These are phyloP conservation scores for Wallacemonas rigidus DNA, from an alignment of 208 protist genomes.

Conservation along the genomic window DNA sequence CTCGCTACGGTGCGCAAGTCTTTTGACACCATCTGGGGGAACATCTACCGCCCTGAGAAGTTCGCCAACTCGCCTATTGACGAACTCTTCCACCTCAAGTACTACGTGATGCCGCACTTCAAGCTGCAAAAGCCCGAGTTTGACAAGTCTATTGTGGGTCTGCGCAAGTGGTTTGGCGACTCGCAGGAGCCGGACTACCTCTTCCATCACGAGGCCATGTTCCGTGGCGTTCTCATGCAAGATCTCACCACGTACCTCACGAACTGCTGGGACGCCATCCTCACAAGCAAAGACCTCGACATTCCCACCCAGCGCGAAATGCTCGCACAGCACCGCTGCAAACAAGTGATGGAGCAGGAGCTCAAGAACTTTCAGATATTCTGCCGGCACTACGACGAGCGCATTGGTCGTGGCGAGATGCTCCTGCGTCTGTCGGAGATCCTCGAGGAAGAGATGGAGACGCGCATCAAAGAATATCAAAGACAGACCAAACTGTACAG, in stretches of 20 bases:
- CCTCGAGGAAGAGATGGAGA: conserved; percentile 64
- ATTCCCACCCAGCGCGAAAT: conserved; percentile 96
- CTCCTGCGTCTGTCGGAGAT: conserved; percentile 50
- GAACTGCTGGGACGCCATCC: conserved; percentile 93
- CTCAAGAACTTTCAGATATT: conserved; percentile 53
- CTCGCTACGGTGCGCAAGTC: conserved; percentile 83
- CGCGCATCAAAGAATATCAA: conserved; percentile 42
- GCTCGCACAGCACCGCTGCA: conserved; percentile 95
- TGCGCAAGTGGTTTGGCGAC: conserved; percentile 70
- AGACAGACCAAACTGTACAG: conserved; percentile 74
- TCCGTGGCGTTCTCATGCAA: conserved; percentile 81
- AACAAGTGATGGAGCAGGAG: conserved; percentile 75
- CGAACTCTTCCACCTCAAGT: conserved; percentile 69
- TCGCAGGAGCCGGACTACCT: conserved; percentile 49
- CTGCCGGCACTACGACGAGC: conserved; percentile 49
- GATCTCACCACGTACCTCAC: conserved; percentile 84
- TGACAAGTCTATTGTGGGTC: conserved; percentile 33
- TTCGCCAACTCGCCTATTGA: conserved; percentile 67
- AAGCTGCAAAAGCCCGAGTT: conserved; percentile 80
- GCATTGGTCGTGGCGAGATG: conserved; percentile 64
- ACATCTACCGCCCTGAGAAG: conserved; percentile 63
- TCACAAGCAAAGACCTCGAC: conserved; percentile 95
- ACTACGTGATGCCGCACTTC: conserved; percentile 85
- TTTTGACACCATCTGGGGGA: conserved; percentile 94
- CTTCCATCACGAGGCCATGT: conserved; percentile 73